Evolutionary conservation across 225 moss, liverwort and hornwort genomes (phyloP), one percentile per base, ranked within the genome.

Genomic region (Bryoerythrophyllum caledonicum): DNA sequence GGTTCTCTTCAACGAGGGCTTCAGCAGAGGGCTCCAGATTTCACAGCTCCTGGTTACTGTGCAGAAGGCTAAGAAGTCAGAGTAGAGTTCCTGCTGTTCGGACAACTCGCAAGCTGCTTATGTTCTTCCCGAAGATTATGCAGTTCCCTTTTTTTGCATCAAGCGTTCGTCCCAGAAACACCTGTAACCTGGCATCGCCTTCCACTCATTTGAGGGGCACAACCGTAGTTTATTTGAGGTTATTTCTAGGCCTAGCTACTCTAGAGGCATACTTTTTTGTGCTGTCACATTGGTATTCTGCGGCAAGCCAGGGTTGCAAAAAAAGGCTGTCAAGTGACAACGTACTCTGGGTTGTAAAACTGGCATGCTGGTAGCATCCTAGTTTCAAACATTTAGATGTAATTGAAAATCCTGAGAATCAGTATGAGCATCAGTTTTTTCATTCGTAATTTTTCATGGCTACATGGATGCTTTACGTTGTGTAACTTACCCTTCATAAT

Each of bases 1-100:
- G 72, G 91, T 99, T 66, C 91, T 99, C 59, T 99, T 99, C 71
- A 99, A 95, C 60, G 99, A 99, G 79, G 99, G 87, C 32, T 99
- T 99, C 48, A 99, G 99, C 78, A 90, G 99, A 78, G 99, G 99
- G 41, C 87, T 99, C 66, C 87, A 93, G 34, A 87, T 99, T 55
- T n/a, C 60, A 0, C 82, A 87, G 68, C 78, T 99, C 62, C 58
- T 94, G 20, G 81, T 73, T 49, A 84, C 87, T 61, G 87, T 87
- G 56, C 80, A 80, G 55, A 85, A 76, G 71, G 67, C 65, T 23
- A 84, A 79, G 74, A 87, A 87, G 67, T 70, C 79, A 40, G 81
- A 87, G 66, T 84, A 60, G 64, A 76, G 34, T 32, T 32, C 4
- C 26, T 51, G 40, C 44, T 76, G 51, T 63, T 73, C 27, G 54